Base-by-base conservation (phyloP, 441 rosid species). In the Adansonia madagascariensis region DNA sequence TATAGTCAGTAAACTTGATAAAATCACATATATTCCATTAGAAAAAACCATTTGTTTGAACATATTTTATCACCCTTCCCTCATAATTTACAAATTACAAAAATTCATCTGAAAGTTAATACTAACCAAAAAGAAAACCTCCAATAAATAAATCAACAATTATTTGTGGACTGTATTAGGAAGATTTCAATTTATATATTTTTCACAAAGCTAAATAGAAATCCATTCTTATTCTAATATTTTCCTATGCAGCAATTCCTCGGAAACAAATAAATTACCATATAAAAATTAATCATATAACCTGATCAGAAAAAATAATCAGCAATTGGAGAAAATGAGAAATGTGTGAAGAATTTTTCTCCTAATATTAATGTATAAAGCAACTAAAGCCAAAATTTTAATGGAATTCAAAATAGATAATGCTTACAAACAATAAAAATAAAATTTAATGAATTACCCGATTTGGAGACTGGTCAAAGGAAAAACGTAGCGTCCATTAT, bases 401-500 rank as follows among this genome's bases (percentile, higher is more conserved):
- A 22, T 8, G 44, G 27, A 44, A 24, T 31, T 52, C 49, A 31
- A 46, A n/a, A 24, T 24, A 50, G 46, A 53, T n/a, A n/a, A 50
- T 50, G 61, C 10, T 14, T 44, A 22, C 6, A 47, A 18, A 71
- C 1, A 31, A 27, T 2, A 63, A 31, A 63, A 27, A 3, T 0
- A 0, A 7, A n/a, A 24, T 6, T 50, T 41, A 24, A 80, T 5
- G 15, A 61, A 27, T 44, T 85, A 94, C 98, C 98, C 98, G 83
- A 95, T 90, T 82, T 95, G 97, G 82, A 94, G 90, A 84, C 94
- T 90, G 8, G 93, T 91, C 72, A 95, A 81, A 70, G 94, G 98
- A 74, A 92, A 95, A 27, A 89, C 85, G 71, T 85, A 86, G 83
- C 78, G 88, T 12, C 69, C 67, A 79, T 83, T 86, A 15, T 80